Conservation (phyloP, 2,329 filamentous ascomycete species). For the Amesomyces nigricolor region DNA sequence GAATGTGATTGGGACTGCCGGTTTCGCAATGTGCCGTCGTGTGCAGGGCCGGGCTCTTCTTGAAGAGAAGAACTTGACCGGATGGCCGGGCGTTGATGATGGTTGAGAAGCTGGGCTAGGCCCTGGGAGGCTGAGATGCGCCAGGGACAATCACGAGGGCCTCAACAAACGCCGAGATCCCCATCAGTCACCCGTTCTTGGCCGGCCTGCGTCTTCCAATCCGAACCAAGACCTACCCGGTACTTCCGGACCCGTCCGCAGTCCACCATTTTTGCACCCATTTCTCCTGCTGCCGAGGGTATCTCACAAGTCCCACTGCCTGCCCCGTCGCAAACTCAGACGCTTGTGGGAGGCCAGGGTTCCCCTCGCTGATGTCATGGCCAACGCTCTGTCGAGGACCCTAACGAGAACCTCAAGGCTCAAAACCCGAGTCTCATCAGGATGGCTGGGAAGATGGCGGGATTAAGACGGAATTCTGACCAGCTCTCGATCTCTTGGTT, state of each 20-base stretch:
- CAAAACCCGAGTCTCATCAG: too few species aligned
- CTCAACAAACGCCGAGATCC: conserved; percentile 26
- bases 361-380: conserved; percentile 26
- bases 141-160: conserved; percentile 24
- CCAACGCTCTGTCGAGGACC: background rate
- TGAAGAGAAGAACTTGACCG: too few species aligned
- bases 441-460: too few species aligned
- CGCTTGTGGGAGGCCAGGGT: conserved; percentile 15
- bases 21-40: too few species aligned
- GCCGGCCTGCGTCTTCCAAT: conserved; percentile 15
- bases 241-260: conserved; percentile 14
- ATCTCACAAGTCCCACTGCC: conserved; percentile 14
- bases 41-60: too few species aligned
- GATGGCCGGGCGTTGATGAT: too few species aligned
- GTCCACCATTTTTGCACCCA: background rate
- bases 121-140: conserved; percentile 13
- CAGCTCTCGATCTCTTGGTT: too few species aligned
- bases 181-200: conserved; percentile 23
- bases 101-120: background rate
- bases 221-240: conserved; percentile 11
- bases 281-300: background rate
- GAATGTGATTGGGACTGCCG: background rate
- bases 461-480: too few species aligned
- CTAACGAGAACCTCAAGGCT: background rate
- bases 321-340: conserved; percentile 12